A percentile compares a stretch with the other conserved stretches of the same genome.
These are phyloP conservation scores for Zymoseptoria tritici DNA, from an alignment of 2,329 filamentous ascomycete species.

Conservation along the genomic window DNA sequence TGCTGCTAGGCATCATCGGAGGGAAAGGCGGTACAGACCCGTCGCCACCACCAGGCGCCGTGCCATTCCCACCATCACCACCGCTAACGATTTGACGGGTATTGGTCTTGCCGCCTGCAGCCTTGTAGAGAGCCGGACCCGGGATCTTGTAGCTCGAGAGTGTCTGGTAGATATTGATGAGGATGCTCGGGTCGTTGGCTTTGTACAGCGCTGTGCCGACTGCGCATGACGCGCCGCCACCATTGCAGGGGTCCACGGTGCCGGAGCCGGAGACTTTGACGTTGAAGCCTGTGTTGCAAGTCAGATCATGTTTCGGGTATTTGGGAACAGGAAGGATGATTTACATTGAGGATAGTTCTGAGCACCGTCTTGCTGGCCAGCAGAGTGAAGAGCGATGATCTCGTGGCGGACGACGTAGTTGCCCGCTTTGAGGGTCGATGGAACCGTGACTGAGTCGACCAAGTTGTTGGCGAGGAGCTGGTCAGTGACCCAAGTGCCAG, in stretches of 20 bases:
- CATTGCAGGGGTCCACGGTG: slow-evolving; percentile 29
- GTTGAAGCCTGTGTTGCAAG: slow-evolving; percentile 56
- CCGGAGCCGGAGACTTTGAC: slow-evolving; percentile 51
- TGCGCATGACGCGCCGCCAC: slow-evolving; percentile 35
- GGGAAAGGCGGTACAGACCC: too few relatives aligned
- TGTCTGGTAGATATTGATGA: slow-evolving; percentile 51
- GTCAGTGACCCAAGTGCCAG: slow-evolving; percentile 51
- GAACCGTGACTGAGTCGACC: slow-evolving; percentile 46
- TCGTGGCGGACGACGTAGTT: slow-evolving; percentile 55
- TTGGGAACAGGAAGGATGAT: too few relatives aligned
- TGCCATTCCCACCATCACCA: too few relatives aligned
- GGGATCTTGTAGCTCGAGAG: slow-evolving; percentile 45
- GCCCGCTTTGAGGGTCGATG: slow-evolving; percentile 46
- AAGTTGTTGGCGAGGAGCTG: slow-evolving; percentile 42
- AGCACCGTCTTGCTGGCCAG: slow-evolving; percentile 36
- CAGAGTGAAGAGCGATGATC: slow-evolving; percentile 54
- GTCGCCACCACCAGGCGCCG: too few relatives aligned
- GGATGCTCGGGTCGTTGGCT: slow-evolving; percentile 50
- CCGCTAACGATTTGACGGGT: too few relatives aligned
- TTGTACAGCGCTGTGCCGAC: slow-evolving; percentile 51
- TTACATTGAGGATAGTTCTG: slow-evolving; percentile 36
- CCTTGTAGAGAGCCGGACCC: slow-evolving; percentile 34
- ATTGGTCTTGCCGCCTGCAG: background rate
- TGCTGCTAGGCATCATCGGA: too few relatives aligned
- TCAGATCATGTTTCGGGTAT: too few relatives aligned